A percentile compares a stretch with the other conserved stretches of the same genome.
Conservation (phyloP, 306 rosid species). For the Quercus suber region DNA sequence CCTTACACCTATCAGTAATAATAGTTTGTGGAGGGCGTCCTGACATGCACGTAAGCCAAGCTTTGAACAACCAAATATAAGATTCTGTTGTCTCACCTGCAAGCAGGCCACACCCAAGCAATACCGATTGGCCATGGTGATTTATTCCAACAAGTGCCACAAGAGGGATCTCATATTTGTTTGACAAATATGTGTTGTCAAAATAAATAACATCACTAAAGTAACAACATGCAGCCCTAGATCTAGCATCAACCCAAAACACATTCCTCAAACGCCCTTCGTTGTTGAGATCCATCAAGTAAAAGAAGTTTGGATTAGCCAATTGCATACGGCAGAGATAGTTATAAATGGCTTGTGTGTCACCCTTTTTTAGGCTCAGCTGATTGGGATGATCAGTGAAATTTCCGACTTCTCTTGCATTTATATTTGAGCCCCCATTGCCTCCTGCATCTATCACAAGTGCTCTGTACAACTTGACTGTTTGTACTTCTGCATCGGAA, state of each 20-base stretch:
- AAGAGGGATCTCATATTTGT: constrained; percentile 82
- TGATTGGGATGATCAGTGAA: constrained; percentile 40
- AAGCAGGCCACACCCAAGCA: constrained; percentile 85
- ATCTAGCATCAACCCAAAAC: constrained; percentile 81
- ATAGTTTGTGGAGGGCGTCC: constrained; percentile 73
- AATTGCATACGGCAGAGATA: constrained; percentile 88
- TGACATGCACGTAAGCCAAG: constrained; percentile 73
- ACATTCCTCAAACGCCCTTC: constrained; percentile 80
- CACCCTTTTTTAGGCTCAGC: constrained; percentile 79
- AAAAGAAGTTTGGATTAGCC: constrained; percentile 88
- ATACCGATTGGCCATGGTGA: constrained; percentile 81
- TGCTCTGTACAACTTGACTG: constrained; percentile 76
- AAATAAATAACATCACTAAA: constrained; percentile 74
- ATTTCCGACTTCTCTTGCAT: constrained; percentile 37
- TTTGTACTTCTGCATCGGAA: constrained; percentile 60
- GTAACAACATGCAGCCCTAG: constrained; percentile 80
- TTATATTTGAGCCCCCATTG: constrained; percentile 37
- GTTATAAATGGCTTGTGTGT: constrained; percentile 83
- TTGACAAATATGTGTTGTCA: constrained; percentile 73
- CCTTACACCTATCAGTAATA: constrained; percentile 76
- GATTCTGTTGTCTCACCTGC: constrained; percentile 78
- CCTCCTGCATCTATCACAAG: constrained; percentile 83
- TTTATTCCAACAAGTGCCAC: constrained; percentile 85
- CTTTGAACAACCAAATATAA: constrained; percentile 75
- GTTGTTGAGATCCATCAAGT: constrained; percentile 84